Evolutionary conservation across 2,329 filamentous ascomycete species (phyloP).

Genomic region (Cladosporium colombiae): DNA sequence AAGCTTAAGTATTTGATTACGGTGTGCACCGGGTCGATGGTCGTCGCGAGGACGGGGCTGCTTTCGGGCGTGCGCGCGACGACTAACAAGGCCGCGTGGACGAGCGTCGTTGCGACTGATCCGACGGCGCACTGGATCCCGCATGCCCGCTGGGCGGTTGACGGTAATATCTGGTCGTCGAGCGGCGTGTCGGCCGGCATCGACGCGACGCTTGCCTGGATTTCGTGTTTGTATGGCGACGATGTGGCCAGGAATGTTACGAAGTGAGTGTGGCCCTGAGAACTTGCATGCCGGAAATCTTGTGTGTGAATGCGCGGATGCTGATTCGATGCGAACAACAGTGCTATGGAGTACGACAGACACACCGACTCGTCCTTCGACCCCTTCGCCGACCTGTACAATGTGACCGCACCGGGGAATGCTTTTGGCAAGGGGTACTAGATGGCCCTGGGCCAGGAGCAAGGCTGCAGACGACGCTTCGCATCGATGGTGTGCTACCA

Average conservation of each 20-base stretch:
- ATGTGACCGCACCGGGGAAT: neutral
- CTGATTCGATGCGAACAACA: neutral
- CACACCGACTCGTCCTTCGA: conserved; percentile 54
- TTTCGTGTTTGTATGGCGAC: conserved; percentile 56
- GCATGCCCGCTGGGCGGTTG: conserved; percentile 63
- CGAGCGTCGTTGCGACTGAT: conserved; percentile 49
- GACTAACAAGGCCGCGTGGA: conserved; percentile 64
- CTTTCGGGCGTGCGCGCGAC: conserved; percentile 64
- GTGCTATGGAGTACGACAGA: conserved; percentile 59
- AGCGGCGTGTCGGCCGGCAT: conserved; percentile 66
- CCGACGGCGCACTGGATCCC: conserved; percentile 61
- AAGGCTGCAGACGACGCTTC: neutral
- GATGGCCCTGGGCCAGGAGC: neutral
- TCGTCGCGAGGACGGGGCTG: conserved; percentile 61
- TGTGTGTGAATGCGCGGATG: neutral
- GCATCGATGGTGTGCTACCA: neutral
- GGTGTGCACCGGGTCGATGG: conserved; percentile 65
- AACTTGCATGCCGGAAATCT: neutral
- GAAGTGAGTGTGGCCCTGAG: conserved; percentile 29
- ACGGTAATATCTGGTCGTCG: conserved; percentile 67
- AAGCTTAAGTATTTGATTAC: conserved; percentile 60
- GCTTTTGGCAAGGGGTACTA: neutral
- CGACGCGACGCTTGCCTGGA: conserved; percentile 61
- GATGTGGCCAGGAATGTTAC: conserved; percentile 53
- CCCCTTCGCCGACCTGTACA: conserved; percentile 52